Percentiles rank a stretch among this genome's conserved stretches.
These are phyloP conservation scores for Fagopyrum tataricum DNA, from an alignment of 148 eudicot species.

Conservation along the genomic window DNA sequence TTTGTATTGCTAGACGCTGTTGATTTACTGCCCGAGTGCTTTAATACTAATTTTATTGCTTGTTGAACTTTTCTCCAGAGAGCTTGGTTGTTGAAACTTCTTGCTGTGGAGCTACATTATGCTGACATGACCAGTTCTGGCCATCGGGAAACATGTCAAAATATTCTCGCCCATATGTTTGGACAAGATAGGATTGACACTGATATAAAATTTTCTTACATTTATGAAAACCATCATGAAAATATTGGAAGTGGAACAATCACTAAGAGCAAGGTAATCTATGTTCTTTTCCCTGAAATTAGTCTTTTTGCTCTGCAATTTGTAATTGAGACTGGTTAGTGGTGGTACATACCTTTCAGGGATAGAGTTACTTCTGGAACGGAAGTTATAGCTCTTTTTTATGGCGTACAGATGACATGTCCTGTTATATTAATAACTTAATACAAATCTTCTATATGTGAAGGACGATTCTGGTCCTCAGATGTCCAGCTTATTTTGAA, in stretches of 20 bases:
- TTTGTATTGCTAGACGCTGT: background rate
- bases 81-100: slow-evolving; percentile 96
- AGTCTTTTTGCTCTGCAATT: background rate
- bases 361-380: background rate
- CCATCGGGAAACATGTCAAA: slow-evolving; percentile 71
- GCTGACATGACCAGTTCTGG: slow-evolving; percentile 51
- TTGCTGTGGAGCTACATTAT: slow-evolving; percentile 69
- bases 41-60: slow-evolving; percentile 10
- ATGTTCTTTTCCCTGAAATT: background rate
- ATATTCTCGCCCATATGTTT: slow-evolving; percentile 59
- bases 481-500: background rate
- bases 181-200: slow-evolving; percentile 38
- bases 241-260: slow-evolving; percentile 36
- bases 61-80: slow-evolving; percentile 40
- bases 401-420: background rate
- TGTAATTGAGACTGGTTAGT: background rate
- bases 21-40: background rate
- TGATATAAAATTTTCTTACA: slow-evolving; percentile 30
- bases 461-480: background rate
- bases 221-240: slow-evolving; percentile 33
- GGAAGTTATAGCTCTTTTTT: background rate
- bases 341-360: background rate
- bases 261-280: slow-evolving; percentile 61
- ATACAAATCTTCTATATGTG: background rate
- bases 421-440: background rate